Evolutionary conservation across 1,284 basidiomycete genomes (phyloP).

Genomic region (Phlebopus sp.): DNA sequence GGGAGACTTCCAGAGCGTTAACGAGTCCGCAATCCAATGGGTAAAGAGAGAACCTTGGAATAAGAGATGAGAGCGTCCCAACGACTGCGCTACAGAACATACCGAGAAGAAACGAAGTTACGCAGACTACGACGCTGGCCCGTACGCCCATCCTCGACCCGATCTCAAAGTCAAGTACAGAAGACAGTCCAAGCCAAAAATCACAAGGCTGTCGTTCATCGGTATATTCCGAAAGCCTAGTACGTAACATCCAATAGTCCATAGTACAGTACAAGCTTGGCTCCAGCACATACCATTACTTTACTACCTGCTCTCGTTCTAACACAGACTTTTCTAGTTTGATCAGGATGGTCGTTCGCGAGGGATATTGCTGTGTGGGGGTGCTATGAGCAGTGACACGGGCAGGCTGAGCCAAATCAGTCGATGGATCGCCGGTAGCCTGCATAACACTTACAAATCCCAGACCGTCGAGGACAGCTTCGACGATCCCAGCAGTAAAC

Average conservation of each 20-base stretch:
- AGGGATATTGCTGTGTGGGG: conserved; percentile 76
- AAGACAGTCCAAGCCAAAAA: conserved; percentile 10
- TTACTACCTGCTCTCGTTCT: conserved; percentile 83
- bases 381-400: conserved; percentile 96
- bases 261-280: conserved; percentile 12
- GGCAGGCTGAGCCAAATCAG: conserved; percentile 66
- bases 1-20: conserved; percentile 81
- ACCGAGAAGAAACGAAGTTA: conserved; percentile 82
- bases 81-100: conserved; percentile 13
- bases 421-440: conserved; percentile 6
- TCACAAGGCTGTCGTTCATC: conserved; percentile 13
- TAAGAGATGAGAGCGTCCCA: neutral
- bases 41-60: conserved; percentile 70
- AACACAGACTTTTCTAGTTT: conserved; percentile 89
- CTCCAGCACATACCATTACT: conserved; percentile 30
- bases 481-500: conserved; percentile 94
- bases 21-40: conserved; percentile 83
- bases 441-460: conserved; percentile 75
- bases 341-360: conserved; percentile 89
- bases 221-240: neutral
- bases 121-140: conserved; percentile 65
- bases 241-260: neutral
- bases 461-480: conserved; percentile 93
- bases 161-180: conserved; percentile 15
- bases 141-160: conserved; percentile 57